Conservation (phyloP, 2,329 filamentous ascomycete genomes). For the Fusarium sp. region DNA sequence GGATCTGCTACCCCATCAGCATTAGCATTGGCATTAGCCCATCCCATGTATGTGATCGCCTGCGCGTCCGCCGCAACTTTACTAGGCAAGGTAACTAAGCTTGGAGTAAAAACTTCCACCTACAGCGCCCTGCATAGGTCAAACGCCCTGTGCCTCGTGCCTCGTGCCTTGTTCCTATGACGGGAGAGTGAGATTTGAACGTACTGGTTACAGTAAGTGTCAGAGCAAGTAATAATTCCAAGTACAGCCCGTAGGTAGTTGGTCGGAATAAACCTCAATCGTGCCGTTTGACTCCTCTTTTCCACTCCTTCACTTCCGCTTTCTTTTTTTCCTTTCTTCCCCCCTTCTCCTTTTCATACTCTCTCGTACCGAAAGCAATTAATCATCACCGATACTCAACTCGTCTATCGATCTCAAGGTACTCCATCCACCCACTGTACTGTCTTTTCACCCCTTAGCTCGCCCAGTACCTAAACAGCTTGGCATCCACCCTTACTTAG, state of each 20-base stretch:
- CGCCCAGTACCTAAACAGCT: constrained; percentile 12
- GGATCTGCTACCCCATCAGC: constrained; percentile 15
- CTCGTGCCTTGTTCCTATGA: constrained; percentile 38
- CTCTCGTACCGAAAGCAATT: neutral
- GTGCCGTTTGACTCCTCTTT: constrained; percentile 33
- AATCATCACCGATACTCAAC: constrained; percentile 7
- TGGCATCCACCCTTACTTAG: constrained; percentile 15
- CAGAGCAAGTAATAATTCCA: constrained; percentile 11
- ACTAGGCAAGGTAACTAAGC: constrained; percentile 29
- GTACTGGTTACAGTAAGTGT: constrained; percentile 15
- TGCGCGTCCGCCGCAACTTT: constrained; percentile 39
- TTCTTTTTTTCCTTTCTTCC: constrained; percentile 11
- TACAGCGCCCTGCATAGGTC: constrained; percentile 27
- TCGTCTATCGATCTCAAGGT: neutral
- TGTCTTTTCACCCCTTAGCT: constrained; percentile 26
- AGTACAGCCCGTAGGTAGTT: neutral
- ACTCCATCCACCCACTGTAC: neutral
- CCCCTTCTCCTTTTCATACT: neutral
- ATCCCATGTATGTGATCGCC: constrained; percentile 40
- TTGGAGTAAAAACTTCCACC: constrained; percentile 13
- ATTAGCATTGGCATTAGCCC: too few relatives aligned
- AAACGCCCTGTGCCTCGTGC: constrained; percentile 35
- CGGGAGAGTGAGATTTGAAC: constrained; percentile 15
- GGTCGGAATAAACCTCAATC: constrained; percentile 42
- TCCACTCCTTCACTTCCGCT: constrained; percentile 14